Evolutionary conservation across 805 yeast species (phyloP).

Genomic region (Ogataea angusta): DNA sequence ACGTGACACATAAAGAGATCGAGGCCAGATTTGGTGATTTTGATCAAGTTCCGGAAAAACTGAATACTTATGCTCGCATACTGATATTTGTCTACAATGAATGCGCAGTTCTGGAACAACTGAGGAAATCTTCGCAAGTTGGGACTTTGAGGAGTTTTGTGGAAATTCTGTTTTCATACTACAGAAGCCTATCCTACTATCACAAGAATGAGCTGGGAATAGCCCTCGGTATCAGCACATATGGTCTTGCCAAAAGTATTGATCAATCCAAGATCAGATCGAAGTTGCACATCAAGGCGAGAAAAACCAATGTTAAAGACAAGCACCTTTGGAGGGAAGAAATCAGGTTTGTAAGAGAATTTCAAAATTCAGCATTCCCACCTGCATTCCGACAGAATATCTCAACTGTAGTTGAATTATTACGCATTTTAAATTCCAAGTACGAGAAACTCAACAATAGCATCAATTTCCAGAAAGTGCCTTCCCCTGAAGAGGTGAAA

Average conservation of each 20-base stretch:
- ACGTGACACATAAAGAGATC: slow-evolving; percentile 17
- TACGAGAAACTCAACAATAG: slow-evolving; percentile 24
- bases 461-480: slow-evolving; percentile 20
- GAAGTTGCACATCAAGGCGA: slow-evolving; percentile 20
- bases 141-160: slow-evolving; percentile 10
- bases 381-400: slow-evolving; percentile 20
- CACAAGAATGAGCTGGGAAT: slow-evolving; percentile 24
- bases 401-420: slow-evolving; percentile 14
- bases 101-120: slow-evolving; percentile 11
- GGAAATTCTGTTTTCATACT: slow-evolving; percentile 26
- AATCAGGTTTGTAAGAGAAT: slow-evolving; percentile 14
- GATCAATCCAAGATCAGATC: slow-evolving; percentile 27
- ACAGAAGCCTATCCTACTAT: slow-evolving; percentile 25
- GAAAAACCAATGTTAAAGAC: slow-evolving; percentile 16
- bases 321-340: slow-evolving; percentile 22
- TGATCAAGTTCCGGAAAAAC: slow-evolving; percentile 24
- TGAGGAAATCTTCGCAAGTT: background rate
- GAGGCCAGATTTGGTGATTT: slow-evolving; percentile 23
- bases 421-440: slow-evolving; percentile 23
- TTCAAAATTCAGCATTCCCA: slow-evolving; percentile 15
- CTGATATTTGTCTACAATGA: slow-evolving; percentile 25
- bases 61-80: slow-evolving; percentile 21
- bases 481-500: slow-evolving; percentile 15
- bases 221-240: slow-evolving; percentile 26
- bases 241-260: slow-evolving; percentile 23